Conservation (phyloP, 2,329 filamentous ascomycete genomes). For the Lachnum nothofagi region DNA sequence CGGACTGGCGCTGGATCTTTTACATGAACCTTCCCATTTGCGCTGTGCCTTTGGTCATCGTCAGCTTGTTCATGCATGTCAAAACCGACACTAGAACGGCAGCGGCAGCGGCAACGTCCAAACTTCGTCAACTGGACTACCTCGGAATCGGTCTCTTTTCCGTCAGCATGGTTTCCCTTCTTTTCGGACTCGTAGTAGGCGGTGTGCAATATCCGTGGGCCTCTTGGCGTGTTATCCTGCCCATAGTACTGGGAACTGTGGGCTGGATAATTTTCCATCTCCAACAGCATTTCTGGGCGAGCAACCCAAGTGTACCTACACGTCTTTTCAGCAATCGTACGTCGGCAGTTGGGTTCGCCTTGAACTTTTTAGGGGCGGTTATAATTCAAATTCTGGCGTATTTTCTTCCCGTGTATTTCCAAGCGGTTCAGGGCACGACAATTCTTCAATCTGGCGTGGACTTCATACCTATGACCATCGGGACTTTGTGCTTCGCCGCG, state of each 20-base stretch:
- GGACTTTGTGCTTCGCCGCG: conserved; percentile 28
- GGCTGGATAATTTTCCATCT: conserved; percentile 30
- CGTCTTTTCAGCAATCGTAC: conserved; percentile 2
- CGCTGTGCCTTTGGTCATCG: not conserved
- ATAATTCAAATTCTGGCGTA: conserved; percentile 17
- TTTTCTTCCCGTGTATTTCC: conserved; percentile 1
- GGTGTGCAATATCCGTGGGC: conserved; percentile 59
- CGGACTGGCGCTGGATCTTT: conserved; percentile 11
- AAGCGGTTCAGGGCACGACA: conserved; percentile 43
- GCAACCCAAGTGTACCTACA: not conserved
- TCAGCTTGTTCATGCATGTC: conserved; percentile 11
- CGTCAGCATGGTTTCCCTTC: conserved; percentile 49
- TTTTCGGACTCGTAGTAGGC: conserved; percentile 58
- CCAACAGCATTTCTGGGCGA: not conserved
- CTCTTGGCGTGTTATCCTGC: conserved; percentile 54
- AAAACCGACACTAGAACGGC: not conserved
- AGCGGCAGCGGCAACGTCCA: not conserved
- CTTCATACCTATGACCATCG: conserved; percentile 30
- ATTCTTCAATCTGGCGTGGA: conserved; percentile 36
- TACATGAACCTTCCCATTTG: conserved; percentile 14
- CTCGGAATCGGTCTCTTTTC: conserved; percentile 56
- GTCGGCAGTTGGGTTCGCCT: conserved; percentile 9
- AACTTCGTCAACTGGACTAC: conserved; percentile 53
- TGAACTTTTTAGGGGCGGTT: conserved; percentile 33
- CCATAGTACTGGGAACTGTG: conserved; percentile 48